These are phyloP conservation scores for Chlamydomonas eustigma DNA, from an alignment of 139 green algal species.

Conservation along the genomic window DNA sequence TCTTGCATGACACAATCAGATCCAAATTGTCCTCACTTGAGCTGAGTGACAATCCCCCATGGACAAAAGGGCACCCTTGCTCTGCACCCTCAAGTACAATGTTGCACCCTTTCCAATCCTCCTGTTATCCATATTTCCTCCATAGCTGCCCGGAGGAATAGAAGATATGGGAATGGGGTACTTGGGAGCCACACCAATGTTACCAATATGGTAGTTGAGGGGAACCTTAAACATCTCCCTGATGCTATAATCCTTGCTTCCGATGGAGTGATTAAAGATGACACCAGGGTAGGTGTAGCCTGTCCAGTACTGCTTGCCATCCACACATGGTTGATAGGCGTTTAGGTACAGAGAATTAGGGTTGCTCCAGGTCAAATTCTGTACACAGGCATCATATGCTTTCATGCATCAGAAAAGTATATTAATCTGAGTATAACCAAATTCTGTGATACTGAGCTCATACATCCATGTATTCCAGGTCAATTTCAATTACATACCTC, in stretches of 20 bases:
- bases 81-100: conserved; percentile 63
- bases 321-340: conserved; percentile 26
- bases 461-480: no score
- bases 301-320: conserved; percentile 39
- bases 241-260: conserved; percentile 54
- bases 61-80: conserved; percentile 53
- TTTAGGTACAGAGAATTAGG: background rate
- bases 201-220: conserved; percentile 64
- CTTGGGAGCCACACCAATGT: conserved; percentile 53
- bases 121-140: conserved; percentile 67
- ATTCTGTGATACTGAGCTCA: no score
- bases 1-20: background rate
- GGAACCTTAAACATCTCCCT: conserved; percentile 52
- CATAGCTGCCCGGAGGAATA: conserved; percentile 39
- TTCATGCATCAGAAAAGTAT: no score
- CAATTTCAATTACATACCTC: no score
- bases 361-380: no score
- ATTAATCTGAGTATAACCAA: no score
- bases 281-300: conserved; percentile 56
- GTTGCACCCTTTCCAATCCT: conserved; percentile 51
- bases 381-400: no score
- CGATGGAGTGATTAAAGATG: conserved; percentile 52
- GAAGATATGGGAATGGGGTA: conserved; percentile 35
- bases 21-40: background rate
- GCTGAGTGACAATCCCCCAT: conserved; percentile 62